Conservation (phyloP, 208 protist genomes). For the Crithidia acanthocephali region DNA sequence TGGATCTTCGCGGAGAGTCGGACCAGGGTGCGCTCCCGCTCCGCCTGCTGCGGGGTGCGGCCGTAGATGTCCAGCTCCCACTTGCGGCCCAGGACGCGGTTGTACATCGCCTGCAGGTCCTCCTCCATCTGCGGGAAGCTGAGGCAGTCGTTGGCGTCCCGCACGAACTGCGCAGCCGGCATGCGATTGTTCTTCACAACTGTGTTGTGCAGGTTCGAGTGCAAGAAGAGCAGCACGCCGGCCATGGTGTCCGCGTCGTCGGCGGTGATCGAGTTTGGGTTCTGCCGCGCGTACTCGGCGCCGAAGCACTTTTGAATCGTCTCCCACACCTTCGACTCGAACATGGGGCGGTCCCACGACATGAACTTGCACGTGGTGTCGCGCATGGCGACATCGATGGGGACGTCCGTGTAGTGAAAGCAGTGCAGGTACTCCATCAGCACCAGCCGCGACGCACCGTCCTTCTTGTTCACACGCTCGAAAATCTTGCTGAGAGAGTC, state of each 20-base stretch:
- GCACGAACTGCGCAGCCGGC: slow-evolving; percentile 62
- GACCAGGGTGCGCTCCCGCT: slow-evolving; percentile 35
- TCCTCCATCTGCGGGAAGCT: slow-evolving; percentile 65
- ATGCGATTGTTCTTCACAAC: slow-evolving; percentile 58
- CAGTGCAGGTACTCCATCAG: slow-evolving; percentile 75
- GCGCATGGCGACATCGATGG: slow-evolving; percentile 86
- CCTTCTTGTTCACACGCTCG: slow-evolving; percentile 69
- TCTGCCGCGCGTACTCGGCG: slow-evolving; percentile 78
- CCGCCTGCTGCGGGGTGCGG: slow-evolving; percentile 76
- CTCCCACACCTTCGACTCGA: slow-evolving; percentile 88
- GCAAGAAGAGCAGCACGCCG: slow-evolving; percentile 88
- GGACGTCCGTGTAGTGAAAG: slow-evolving; percentile 69
- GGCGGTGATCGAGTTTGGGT: slow-evolving; percentile 60
- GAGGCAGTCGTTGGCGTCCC: slow-evolving; percentile 72
- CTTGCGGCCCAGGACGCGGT: slow-evolving; percentile 58
- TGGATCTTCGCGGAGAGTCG: slow-evolving; percentile 45
- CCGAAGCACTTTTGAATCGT: slow-evolving; percentile 81
- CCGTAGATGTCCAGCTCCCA: slow-evolving; percentile 80
- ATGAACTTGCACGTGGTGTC: slow-evolving; percentile 91
- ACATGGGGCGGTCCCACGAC: slow-evolving; percentile 89
- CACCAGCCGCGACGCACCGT: slow-evolving; percentile 54
- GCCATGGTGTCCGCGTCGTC: slow-evolving; percentile 84
- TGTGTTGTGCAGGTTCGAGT: slow-evolving; percentile 86
- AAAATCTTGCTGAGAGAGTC: slow-evolving; percentile 75
- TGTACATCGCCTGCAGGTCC: slow-evolving; percentile 79